Conservation (phyloP, 208 protist species). For the Zelonia costaricensis region DNA sequence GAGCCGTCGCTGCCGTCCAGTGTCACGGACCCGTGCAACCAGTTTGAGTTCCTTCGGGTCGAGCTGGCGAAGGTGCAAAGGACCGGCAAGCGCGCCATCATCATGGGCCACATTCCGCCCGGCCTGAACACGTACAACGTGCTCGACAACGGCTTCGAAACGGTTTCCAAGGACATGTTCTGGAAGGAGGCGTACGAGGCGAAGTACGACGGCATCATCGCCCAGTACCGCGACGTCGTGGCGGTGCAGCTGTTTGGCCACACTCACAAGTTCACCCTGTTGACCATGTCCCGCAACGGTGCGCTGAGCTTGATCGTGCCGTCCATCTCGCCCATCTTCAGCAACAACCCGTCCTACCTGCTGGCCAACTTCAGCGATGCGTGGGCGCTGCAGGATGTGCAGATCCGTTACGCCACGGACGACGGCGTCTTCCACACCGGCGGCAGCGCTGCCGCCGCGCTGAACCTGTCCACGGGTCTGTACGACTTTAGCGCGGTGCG, state of each 20-base stretch:
- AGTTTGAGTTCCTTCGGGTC: slow-evolving; percentile 62
- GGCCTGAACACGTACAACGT: slow-evolving; percentile 23
- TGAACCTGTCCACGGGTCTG: slow-evolving; percentile 35
- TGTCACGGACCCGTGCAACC: slow-evolving; percentile 63
- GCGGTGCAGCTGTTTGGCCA: slow-evolving; percentile 75
- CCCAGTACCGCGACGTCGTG: slow-evolving; percentile 40
- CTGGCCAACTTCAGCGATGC: slow-evolving; percentile 40
- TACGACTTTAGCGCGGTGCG: slow-evolving; percentile 19
- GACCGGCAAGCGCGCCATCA: slow-evolving; percentile 56
- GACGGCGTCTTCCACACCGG: slow-evolving; percentile 41
- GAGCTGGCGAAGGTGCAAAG: slow-evolving; percentile 39
- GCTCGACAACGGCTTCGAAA: slow-evolving; percentile 25
- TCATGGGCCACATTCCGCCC: slow-evolving; percentile 82
- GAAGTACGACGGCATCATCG: slow-evolving; percentile 53
- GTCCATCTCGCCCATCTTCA: slow-evolving; percentile 61
- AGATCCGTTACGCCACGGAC: slow-evolving; percentile 44
- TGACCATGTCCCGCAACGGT: slow-evolving; percentile 23
- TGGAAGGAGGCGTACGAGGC: slow-evolving; percentile 68
- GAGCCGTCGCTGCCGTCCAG: slow-evolving; percentile 34
- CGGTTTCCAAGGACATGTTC: slow-evolving; percentile 44
- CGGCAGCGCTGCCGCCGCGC: slow-evolving; percentile 22
- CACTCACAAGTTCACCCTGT: slow-evolving; percentile 60
- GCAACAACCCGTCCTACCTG: slow-evolving; percentile 73
- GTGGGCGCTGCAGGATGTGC: slow-evolving; percentile 39
- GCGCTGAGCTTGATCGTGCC: slow-evolving; percentile 55